Evolutionary conservation across 2,329 filamentous ascomycete species (phyloP), one percentile per base, ranked within the genome.

Genomic region (Pseudopithomyces maydicus): DNA sequence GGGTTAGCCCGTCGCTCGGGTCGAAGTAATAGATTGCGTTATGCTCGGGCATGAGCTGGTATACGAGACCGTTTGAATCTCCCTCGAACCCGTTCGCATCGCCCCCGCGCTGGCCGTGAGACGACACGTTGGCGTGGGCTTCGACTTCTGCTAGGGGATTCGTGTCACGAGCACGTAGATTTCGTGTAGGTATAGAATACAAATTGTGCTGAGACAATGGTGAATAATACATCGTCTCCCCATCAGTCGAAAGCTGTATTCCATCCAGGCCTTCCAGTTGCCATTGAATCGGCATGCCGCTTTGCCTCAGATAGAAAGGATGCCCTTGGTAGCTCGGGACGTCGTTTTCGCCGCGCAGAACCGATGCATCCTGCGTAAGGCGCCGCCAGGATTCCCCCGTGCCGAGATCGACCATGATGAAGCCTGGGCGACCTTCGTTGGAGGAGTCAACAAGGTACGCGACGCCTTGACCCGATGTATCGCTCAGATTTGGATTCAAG

Each of bases 361-460:
- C 72, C 69, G 15, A 81, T 73, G 38, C 69, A 58, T 14, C 70
- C 63, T 51, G 77, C 66, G 56, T 78, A 67, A 83, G 74, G 54
- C 82, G 79, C 1, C 81, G 44, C 44, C 44, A 47, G 44, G 44
- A 20, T 7, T n/a, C 11, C 29, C 44, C 44, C 12, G 44, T 33
- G 48, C 29, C 39, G 29, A 35, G 36, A 20, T 42, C 39, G 22
- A 32, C 29, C 20, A 53, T 53, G 29, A 35, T 38, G 36, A 35
- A 43, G 22, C 39, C 33, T 2, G 43, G 43, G 35, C 77, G 77
- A 2, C 67, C 67, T 67, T 81, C 78, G 46, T 70, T 64, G 55
- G 75, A 79, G 54, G 76, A 80, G 65, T 84, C 81, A 33, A 81
- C 82, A 60, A 84, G 81, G 65, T 84, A 84, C 1, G 79, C 81